Percentiles rank a stretch among this genome's conserved stretches.
phyloP scores from a whole-genome alignment of 1,284 basidiomycete species.

The Amanita bisporigera region DNA sequence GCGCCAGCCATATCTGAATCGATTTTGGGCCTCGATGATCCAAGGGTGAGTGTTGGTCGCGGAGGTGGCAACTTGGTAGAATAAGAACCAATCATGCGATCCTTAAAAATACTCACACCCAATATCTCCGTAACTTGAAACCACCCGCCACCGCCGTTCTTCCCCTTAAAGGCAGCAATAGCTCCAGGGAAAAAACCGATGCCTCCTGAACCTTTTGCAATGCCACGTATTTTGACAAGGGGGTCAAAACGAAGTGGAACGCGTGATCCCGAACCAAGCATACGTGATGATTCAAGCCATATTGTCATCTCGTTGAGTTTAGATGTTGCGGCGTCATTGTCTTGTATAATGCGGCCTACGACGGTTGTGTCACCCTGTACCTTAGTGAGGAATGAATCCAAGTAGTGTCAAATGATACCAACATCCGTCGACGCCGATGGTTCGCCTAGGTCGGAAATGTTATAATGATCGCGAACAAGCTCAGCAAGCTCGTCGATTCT shows the following conservation, averaged over 20 bases:
- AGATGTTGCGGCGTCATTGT: constrained; percentile 62
- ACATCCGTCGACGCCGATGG: constrained; percentile 77
- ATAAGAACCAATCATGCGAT: background rate
- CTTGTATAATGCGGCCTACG: constrained; percentile 83
- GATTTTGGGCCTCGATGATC: constrained; percentile 27
- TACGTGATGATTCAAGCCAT: constrained; percentile 81
- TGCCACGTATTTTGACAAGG: constrained; percentile 69
- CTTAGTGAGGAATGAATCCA: constrained; percentile 14
- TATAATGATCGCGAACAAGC: constrained; percentile 72
- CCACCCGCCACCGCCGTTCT: constrained; percentile 88
- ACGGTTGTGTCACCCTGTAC: constrained; percentile 73
- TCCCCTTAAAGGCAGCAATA: constrained; percentile 87
- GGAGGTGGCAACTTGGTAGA: constrained; percentile 55
- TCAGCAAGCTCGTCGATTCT: constrained; percentile 85
- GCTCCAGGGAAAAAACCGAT: constrained; percentile 89
- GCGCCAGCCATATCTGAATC: constrained; percentile 45
- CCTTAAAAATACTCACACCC: constrained; percentile 54
- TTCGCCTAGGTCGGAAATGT: constrained; percentile 75
- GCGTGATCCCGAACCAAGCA: constrained; percentile 74
- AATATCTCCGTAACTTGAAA: constrained; percentile 89
- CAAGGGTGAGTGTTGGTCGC: constrained; percentile 42
- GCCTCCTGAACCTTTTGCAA: constrained; percentile 65
- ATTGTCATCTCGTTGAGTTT: constrained; percentile 81
- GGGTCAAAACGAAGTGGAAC: constrained; percentile 75
- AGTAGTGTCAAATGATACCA: constrained; percentile 25